Evolutionary conservation across 169 alveolate genomes (phyloP).

Genomic region (Cryptosporidium sp.): DNA sequence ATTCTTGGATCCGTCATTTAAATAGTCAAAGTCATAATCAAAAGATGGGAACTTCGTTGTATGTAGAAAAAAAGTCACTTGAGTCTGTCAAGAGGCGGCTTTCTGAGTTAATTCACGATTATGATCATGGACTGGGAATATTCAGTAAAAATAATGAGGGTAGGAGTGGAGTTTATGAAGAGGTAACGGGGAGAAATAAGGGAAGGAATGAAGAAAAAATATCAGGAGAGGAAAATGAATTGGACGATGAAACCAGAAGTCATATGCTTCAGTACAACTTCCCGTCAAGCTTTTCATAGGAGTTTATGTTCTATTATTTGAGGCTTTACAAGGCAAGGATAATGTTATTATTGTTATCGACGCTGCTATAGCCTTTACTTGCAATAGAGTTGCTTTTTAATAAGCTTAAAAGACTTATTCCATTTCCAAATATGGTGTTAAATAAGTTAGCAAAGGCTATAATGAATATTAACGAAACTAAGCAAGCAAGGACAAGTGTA

Average conservation of each 20-base stretch:
- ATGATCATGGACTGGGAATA: neutral
- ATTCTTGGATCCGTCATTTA: constrained; percentile 58
- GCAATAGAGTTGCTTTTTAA: neutral
- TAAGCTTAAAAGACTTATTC: neutral
- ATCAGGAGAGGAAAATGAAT: neutral
- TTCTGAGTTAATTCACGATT: constrained; percentile 13
- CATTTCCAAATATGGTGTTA: constrained; percentile 27
- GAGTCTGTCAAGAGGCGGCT: constrained; percentile 39
- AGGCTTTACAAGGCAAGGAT: neutral
- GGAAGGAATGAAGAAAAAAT: neutral
- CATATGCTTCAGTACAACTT: constrained; percentile 3
- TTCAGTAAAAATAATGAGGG: constrained; percentile 1
- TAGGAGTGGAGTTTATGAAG: neutral
- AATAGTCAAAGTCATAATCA: constrained; percentile 57
- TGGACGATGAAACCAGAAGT: neutral
- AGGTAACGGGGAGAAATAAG: neutral
- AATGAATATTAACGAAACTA: constrained; percentile 5
- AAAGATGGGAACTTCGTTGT: constrained; percentile 34
- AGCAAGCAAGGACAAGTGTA: constrained; percentile 11
- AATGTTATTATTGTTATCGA: neutral
- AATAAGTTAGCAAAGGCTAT: constrained; percentile 15
- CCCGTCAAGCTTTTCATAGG: constrained; percentile 20
- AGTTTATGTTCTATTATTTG: neutral
- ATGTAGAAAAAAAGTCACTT: constrained; percentile 62
- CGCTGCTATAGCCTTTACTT: neutral